These are phyloP conservation scores for Diplodia sapinea DNA, from an alignment of 2,329 filamentous ascomycete genomes.

Conservation along the genomic window DNA sequence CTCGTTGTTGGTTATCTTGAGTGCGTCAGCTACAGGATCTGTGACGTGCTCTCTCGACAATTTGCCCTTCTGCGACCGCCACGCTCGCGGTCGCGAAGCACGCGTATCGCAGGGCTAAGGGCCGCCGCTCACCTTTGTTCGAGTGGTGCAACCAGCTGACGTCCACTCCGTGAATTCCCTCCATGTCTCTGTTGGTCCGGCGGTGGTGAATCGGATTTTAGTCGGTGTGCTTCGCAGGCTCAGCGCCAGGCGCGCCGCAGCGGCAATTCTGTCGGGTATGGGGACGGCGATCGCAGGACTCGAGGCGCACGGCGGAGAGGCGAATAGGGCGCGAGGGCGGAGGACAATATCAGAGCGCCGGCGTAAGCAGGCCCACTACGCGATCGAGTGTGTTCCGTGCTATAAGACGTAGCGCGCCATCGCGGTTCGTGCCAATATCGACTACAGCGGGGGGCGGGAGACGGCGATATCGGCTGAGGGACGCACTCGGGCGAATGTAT, in stretches of 20 bases:
- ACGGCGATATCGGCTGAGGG: constrained; percentile 1
- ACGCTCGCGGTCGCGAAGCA: not conserved
- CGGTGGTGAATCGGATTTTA: not conserved
- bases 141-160: constrained; percentile 90
- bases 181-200: constrained; percentile 59
- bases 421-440: constrained; percentile 18
- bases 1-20: constrained; percentile 23
- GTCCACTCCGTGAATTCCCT: constrained; percentile 80
- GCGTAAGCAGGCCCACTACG: constrained; percentile 6
- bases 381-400: constrained; percentile 9
- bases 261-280: constrained; percentile 6
- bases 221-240: constrained; percentile 20
- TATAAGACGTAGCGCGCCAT: constrained; percentile 23
- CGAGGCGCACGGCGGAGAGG: constrained; percentile 10
- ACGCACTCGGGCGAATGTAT: not conserved
- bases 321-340: constrained; percentile 5
- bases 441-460: constrained; percentile 4
- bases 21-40: not conserved
- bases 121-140: constrained; percentile 70
- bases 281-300: constrained; percentile 9
- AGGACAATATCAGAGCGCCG: constrained; percentile 6
- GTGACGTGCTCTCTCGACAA: constrained; percentile 1
- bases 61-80: not conserved
- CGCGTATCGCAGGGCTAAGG: constrained; percentile 34
- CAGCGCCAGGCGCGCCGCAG: constrained; percentile 22